Conservation (phyloP, 495 filamentous ascomycete genomes). For the Aspergillus kassunensis region DNA sequence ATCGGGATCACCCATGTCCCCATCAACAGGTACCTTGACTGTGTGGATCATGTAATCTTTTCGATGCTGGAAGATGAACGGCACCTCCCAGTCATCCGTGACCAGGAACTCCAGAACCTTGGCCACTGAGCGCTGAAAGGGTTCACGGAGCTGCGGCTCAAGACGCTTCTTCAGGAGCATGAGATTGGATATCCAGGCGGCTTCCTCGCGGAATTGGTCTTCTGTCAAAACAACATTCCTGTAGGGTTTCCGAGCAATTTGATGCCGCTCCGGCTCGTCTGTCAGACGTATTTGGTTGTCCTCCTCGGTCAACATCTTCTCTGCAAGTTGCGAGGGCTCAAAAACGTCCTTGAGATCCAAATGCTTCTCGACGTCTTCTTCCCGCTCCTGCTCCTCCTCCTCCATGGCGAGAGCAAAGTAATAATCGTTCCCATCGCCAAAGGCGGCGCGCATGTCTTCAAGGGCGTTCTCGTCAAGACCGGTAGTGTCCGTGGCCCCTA, state of each 20-base stretch:
- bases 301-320: conserved; percentile 91
- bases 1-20: conserved; percentile 54
- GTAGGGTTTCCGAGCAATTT: conserved; percentile 85
- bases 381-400: conserved; percentile 62
- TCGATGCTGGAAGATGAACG: conserved; percentile 96
- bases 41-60: conserved; percentile 97
- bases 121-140: conserved; percentile 80
- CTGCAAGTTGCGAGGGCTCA: conserved; percentile 87
- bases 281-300: conserved; percentile 82
- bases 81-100: conserved; percentile 87
- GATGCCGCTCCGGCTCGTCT: conserved; percentile 92
- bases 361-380: conserved; percentile 64
- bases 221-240: conserved; percentile 68
- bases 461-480: conserved; percentile 87
- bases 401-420: conserved; percentile 87
- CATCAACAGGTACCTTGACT: conserved; percentile 59
- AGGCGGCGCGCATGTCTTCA: conserved; percentile 92
- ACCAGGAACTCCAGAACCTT: conserved; percentile 96
- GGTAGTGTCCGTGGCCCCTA: conserved; percentile 61
- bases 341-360: conserved; percentile 97
- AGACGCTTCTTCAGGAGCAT: conserved; percentile 82
- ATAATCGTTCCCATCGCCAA: conserved; percentile 92
- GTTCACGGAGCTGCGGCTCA: conserved; percentile 62
- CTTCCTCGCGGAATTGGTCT: conserved; percentile 83
- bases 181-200: conserved; percentile 81